Base-by-base conservation (phyloP, 1,284 basidiomycete species). In the Polyporus tsugae region DNA sequence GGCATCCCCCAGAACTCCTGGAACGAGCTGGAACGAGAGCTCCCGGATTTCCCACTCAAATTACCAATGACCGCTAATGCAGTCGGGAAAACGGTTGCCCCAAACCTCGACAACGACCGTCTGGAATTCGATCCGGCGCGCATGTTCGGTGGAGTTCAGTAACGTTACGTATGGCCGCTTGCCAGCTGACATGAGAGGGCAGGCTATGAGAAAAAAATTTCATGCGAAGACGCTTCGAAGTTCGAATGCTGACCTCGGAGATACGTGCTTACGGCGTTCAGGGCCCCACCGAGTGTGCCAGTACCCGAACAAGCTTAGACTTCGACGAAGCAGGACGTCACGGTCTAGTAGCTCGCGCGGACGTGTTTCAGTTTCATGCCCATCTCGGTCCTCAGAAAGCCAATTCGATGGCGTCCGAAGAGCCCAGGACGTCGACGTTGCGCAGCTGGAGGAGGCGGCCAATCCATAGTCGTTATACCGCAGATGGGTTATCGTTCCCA, bases 401-500 rank as follows among this genome's bases (percentile, higher is more conserved):
- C 52, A 55, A 29, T 55, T 35, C 52, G 10, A 19, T 35, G 29
- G 52, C 52, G 52, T 35, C 52, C n/a, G n/a, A n/a, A 53, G 13
- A 53, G 46, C 52, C 10, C 52, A 6, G 33, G 52, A 17, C 17
- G 46, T 35, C 19, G 44, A 7, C 7, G 3, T 29, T 33, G 52
- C 52, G 52, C 29, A 33, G 29, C 29, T 33, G 52, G 52, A 15
- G 7, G 55, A 13, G 22, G 4, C 19, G 22, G 4, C 19, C 33
- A 6, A 17, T 35, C 17, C 35, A 25, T 6, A 15, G 15, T 36
- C 46, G 46, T 53, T 55, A 53, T 53, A 41, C 62, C 53, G 22
- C 19, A 63, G 46, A 39, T 53, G 49, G 62, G 25, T 41, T 41
- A 39, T 25, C 38, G 58, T 60, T 60, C 58, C 58, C 58, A 60